Base-by-base conservation (phyloP, 176 grass and related monocot genomes). In the Oryza glaberrima region DNA sequence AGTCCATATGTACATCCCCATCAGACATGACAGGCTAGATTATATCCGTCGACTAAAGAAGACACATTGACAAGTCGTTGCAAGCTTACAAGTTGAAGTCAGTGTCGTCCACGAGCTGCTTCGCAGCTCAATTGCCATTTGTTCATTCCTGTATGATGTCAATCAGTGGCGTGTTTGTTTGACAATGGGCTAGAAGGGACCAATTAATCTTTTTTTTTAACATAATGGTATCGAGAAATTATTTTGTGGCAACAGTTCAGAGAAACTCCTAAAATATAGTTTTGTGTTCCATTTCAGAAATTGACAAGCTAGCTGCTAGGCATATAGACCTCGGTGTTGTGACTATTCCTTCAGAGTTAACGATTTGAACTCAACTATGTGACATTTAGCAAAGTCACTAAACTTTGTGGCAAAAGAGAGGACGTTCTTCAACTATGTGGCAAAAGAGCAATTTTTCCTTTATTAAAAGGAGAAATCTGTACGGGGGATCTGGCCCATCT, bases 1-100 rank as follows among this genome's bases (percentile, higher is more conserved):
- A 36, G 48, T 87, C 65, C 67, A 76, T 70, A 47, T 15, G 73
- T 51, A 25, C 47, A 61, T 87, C 64, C 14, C 85, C 19, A 87
- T 82, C 78, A 0, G 64, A 70, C 1, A 17, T 70, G 65, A 76
- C 78, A 69, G 23, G 71, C 40, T 77, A 82, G 25, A 64, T 70
- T 64, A 77, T 75, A 17, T 36, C 58, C 23, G 16, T 48, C 12
- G 64, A 76, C 28, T 68, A 67, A 32, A 32, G 77, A 80, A 2
- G 69, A 66, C 9, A 25, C 40, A 73, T 19, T 36, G 32, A 40
- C 28, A 19, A 9, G 26, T 38, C 46, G 11, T 13, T 73, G 3
- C 13, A 72, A 51, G 32, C 38, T 45, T 63, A 17, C 17, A 76
- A 4, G 38, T 35, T 72, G 40, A 85, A 72, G 10, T 47, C 66